Percentiles rank a stretch among this genome's conserved stretches.
phyloP scores from a whole-genome alignment of 2,329 filamentous ascomycete genomes.

The Ophiostoma tasmaniense region DNA sequence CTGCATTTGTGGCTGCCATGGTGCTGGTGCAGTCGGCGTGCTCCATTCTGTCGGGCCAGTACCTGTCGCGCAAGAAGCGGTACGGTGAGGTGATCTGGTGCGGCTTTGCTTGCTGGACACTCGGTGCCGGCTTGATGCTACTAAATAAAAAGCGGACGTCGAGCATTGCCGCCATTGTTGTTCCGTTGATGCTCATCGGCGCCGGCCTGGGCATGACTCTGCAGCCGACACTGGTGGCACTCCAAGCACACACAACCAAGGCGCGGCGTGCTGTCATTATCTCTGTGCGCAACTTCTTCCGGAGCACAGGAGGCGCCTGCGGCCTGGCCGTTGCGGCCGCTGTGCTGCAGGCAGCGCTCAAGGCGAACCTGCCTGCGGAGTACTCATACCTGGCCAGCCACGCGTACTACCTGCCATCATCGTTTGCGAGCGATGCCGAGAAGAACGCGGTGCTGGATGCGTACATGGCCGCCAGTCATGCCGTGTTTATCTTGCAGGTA shows the following conservation, averaged over 20 bases:
- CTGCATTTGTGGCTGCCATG: constrained; percentile 26
- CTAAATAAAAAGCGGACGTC: constrained; percentile 24
- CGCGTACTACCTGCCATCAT: constrained; percentile 26
- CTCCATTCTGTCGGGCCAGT: constrained; percentile 28
- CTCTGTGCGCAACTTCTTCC: constrained; percentile 32
- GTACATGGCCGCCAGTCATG: constrained; percentile 37
- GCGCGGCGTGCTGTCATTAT: constrained; percentile 32
- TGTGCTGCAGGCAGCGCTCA: constrained; percentile 27
- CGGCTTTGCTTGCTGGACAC: constrained; percentile 30
- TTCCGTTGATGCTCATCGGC: constrained; percentile 29
- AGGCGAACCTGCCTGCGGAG: constrained; percentile 16
- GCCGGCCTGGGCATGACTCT: constrained; percentile 29
- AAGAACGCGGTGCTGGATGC: constrained; percentile 21
- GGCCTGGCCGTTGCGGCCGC: constrained; percentile 28
- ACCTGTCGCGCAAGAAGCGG: constrained; percentile 25
- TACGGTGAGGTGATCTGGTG: constrained; percentile 27
- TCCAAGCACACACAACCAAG: constrained; percentile 31
- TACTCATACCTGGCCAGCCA: constrained; percentile 23
- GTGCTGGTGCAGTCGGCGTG: constrained; percentile 24
- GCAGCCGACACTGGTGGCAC: constrained; percentile 32
- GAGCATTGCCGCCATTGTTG: constrained; percentile 24
- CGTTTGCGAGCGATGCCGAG: constrained; percentile 15
- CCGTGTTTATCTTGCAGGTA: constrained; percentile 49
- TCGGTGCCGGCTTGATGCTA: constrained; percentile 29
- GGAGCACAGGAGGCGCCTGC: constrained; percentile 31